Base-by-base conservation (phyloP, 768 basidiomycete species). In the Boletus huronensis region DNA sequence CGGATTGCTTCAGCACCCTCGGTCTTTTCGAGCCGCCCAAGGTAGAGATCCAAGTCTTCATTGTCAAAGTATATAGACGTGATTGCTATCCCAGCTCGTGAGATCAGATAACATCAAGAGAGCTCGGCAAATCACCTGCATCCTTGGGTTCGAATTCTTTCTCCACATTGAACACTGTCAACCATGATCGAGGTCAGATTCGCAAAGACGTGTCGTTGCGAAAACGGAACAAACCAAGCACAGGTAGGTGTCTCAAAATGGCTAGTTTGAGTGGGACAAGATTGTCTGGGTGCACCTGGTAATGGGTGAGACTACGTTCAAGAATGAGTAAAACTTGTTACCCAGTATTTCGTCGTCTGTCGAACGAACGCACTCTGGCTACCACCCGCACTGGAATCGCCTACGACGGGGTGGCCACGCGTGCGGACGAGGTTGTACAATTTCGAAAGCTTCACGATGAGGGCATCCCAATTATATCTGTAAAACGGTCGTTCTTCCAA, bases 271-370 rank as follows among this genome's bases (percentile, higher is more conserved):
- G 79, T 14, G 92, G 87, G 25, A 98, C 88, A 36, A 97, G 81
- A 67, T 98, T 98, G 69, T 98, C 96, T 1, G 88, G 89, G 69
- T 98, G 96, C 3, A 96, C 80, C 80, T 82, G 25, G 38, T 21
- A 3, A 32, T 6, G 16, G 11, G 36, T 62, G 43, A 58, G 61
- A 57, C 7, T 44, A 32, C 11, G 29, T 38, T 6, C 19, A 44
- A 32, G 19, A 25, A 40, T 6, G 34, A 34, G 2, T 10, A 19
- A 11, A 32, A n/a, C n/a, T 17, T 63, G 70, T 48, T 67, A 91
- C 96, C 97, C 97, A 99, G 66, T 99, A 99, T 70, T 99, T 99
- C 11, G 97, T 98, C 32, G 97, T 99, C 72, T 97, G 94, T 38
- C 97, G 75, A n/a, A 98, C 91, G 65, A 99, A 99, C 2, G 96